Evolutionary conservation across 805 yeast genomes (phyloP), one percentile per base, ranked within the genome.

Genomic region (Yamadazyma insecticola): DNA sequence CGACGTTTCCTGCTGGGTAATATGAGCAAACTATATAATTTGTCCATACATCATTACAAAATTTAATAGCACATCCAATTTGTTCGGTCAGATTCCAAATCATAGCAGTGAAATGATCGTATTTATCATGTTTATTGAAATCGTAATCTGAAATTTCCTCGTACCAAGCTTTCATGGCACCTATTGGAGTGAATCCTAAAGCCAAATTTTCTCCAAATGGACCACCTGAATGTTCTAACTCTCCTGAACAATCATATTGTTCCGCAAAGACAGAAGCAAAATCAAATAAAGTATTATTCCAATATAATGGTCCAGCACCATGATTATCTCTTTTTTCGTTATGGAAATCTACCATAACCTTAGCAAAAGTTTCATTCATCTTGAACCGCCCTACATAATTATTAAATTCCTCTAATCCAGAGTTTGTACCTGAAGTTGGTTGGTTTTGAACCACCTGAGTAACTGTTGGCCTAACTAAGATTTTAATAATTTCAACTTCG

Each of bases 121-220:
- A 61, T 5, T 47, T 38, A 11, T 16, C 16, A 16, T 54, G 50
- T 19, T 44, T 39, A 11, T 50, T 52, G 45, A 50, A 64, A 33
- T 40, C 30, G 44, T 61, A 64, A 9, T 26, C 24, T 3, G 32
- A 18, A 6, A 63, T 63, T 42, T 64, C 70, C 12, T 44, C 37
- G 44, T 64, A 64, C 70, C 70, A 64, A 2, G 66, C 70, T 22
- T 57, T 47, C 2, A 55, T 45, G 4, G 69, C 61, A 5, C 60
- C 58, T 3, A 38, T 40, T 2, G 58, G 48, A 6, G 57, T 33
- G 37, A 56, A 62, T 0, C 70, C 70, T 11, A 57, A 43, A 2
- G 69, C 67, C 25, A 64, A 44, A 38, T 64, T 64, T 32, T 63
- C 70, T 4, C 70, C 69, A 43, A 47, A 57, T 0, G 44, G 43